Evolutionary conservation across 208 protist genomes (phyloP), one percentile per base, ranked within the genome.

Genomic region (Trypanosomatidae sp.): DNA sequence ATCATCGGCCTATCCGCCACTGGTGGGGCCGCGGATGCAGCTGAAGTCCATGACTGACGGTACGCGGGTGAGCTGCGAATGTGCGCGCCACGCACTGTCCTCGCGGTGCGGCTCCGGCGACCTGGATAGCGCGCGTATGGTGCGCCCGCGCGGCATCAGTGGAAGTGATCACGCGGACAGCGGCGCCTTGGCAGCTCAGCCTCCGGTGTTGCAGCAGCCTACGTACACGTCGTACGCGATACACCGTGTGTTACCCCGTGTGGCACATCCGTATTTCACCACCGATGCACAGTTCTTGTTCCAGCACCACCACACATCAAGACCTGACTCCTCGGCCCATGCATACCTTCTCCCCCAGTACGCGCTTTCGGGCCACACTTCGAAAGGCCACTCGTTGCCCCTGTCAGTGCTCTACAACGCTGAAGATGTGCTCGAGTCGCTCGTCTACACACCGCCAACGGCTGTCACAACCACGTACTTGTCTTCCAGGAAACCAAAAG

Each of bases 191-290:
- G 13, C 53, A 30, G 1, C 25, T 19, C 25, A 17, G 3, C 25
- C 28, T n/a, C 3, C 25, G 12, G 3, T 59, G 25, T 10, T 13
- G 60, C 17, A 8, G 36, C 39, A 13, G 60, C 44, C 17, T 3
- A 15, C 19, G 25, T n/a, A 33, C 25, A 53, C 64, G 6, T 36
- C 69, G 19, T 80, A 80, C 64, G 56, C 71, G n/a, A 55, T 80
- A n/a, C 75, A 80, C 65, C 64, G 50, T 7, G 76, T 85, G 39
- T 15, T 79, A 28, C 55, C 36, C 17, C 73, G 75, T 25, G 46
- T 41, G 12, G 28, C 10, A 13, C 76, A 85, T 65, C 71, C 76
- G 7, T 52, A 76, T 17, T 80, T 80, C 39, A 55, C 62, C 43
- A 55, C 28, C 41, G 53, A 69, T n/a, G 3, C 66, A 15, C 62